Conservation (phyloP, 192 early-diverging fungal genomes). For the Piromyces finnis region DNA sequence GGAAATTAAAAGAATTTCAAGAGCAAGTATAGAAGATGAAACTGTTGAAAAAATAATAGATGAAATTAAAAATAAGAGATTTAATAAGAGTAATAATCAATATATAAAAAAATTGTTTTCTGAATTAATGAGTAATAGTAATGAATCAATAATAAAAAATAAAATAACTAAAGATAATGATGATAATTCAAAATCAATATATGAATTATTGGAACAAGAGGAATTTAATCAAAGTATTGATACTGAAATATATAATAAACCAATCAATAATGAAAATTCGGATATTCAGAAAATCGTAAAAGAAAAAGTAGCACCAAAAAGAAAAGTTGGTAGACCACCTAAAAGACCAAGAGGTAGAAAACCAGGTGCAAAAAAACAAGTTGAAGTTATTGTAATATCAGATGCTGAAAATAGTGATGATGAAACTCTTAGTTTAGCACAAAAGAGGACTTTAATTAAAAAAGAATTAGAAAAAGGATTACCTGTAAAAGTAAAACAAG, state of each 20-base stretch:
- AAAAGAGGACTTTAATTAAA: not conserved
- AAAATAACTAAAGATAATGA: not conserved
- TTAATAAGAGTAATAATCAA: too few relatives aligned
- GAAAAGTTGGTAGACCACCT: not conserved
- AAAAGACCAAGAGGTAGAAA: not conserved
- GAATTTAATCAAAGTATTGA: not conserved
- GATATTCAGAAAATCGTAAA: not conserved
- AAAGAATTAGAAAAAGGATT: not conserved
- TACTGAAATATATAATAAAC: not conserved
- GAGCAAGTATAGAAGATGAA: too few relatives aligned
- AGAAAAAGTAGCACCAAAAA: not conserved
- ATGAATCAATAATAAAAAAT: not conserved
- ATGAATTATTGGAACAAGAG: not conserved
- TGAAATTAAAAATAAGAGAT: too few relatives aligned
- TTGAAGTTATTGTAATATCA: not conserved
- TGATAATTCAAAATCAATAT: not conserved
- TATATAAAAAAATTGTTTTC: too few relatives aligned
- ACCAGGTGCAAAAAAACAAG: not conserved
- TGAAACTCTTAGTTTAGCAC: not conserved
- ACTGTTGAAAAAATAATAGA: too few relatives aligned
- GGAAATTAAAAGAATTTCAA: not conserved
- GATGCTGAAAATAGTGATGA: not conserved
- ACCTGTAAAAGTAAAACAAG: not conserved
- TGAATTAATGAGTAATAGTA: not conserved
- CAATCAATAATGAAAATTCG: not conserved